Conservation (phyloP, 148 eudicot genomes). For the Rhododendron mucronatum region DNA sequence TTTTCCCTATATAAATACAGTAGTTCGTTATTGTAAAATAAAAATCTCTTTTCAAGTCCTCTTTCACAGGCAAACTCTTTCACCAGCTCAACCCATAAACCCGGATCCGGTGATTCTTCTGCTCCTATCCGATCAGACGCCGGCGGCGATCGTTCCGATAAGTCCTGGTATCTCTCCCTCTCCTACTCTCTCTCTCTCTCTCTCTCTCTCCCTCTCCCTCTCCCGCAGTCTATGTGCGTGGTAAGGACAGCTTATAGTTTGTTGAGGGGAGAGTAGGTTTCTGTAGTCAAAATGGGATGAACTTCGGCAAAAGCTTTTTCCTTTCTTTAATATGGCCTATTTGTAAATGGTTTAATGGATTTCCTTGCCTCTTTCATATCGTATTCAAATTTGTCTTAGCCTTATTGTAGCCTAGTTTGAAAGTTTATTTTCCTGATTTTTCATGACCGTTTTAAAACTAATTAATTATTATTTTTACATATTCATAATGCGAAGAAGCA, state of each 20-base stretch:
- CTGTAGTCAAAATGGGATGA: background rate
- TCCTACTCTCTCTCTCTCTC: background rate
- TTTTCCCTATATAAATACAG: no score
- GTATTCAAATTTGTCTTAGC: background rate
- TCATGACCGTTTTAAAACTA: no score
- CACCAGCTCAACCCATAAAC: background rate
- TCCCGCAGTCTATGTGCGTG: no score
- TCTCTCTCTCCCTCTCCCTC: no score
- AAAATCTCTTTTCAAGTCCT: background rate
- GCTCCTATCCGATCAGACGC: background rate
- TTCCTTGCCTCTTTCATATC: background rate
- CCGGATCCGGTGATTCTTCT: background rate
- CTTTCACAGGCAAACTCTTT: background rate
- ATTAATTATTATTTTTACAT: background rate
- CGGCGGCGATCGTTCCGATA: background rate
- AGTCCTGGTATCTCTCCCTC: background rate
- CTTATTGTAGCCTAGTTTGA: background rate
- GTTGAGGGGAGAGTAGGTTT: background rate
- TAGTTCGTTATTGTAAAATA: no score
- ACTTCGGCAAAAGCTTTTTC: background rate
- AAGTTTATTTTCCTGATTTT: no score
- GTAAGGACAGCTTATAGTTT: background rate
- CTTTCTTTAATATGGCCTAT: background rate
- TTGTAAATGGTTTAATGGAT: background rate
- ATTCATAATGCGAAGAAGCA: background rate